Percentiles rank a stretch among this genome's conserved stretches.
phyloP scores from a whole-genome alignment of 2,329 filamentous ascomycete species.

The Aspergillus carbonarius region DNA sequence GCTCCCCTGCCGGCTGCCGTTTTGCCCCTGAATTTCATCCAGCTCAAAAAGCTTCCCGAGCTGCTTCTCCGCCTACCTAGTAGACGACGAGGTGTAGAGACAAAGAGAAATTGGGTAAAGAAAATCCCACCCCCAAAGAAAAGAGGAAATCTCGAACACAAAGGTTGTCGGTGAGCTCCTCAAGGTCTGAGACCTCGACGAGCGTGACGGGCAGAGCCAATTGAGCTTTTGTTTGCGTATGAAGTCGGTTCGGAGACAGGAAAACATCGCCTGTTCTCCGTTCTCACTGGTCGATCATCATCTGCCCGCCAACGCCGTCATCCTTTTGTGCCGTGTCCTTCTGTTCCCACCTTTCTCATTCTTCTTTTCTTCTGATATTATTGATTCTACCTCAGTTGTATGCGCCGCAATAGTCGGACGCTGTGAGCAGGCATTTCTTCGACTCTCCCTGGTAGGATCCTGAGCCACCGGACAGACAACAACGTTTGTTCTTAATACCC shows the following conservation, averaged over 20 bases:
- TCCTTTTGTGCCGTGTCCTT: conserved; percentile 13
- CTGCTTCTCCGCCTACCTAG: conserved; percentile 1
- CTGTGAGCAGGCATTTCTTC: conserved; percentile 34
- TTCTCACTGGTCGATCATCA: conserved; percentile 25
- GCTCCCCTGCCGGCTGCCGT: conserved; percentile 8
- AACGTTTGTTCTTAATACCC: not conserved
- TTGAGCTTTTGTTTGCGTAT: conserved; percentile 6
- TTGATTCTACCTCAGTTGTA: conserved; percentile 27
- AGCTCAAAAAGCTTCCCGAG: conserved; percentile 14
- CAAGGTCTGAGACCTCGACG: conserved; percentile 2
- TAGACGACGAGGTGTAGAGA: conserved; percentile 1
- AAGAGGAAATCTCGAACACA: not conserved
- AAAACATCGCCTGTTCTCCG: conserved; percentile 10
- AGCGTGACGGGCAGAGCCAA: conserved; percentile 5
- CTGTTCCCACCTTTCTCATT: conserved; percentile 16
- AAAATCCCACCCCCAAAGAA: not conserved
- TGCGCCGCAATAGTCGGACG: conserved; percentile 37
- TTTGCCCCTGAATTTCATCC: conserved; percentile 19
- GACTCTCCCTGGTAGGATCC: conserved; percentile 16
- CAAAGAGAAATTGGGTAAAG: not conserved
- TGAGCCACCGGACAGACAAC: not conserved
- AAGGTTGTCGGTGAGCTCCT: not conserved
- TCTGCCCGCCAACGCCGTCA: conserved; percentile 16
- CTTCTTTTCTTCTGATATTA: conserved; percentile 16
- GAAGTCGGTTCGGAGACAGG: conserved; percentile 3